Evolutionary conservation across 2,329 filamentous ascomycete species (phyloP).

Genomic region (Hypomyces rosellus): DNA sequence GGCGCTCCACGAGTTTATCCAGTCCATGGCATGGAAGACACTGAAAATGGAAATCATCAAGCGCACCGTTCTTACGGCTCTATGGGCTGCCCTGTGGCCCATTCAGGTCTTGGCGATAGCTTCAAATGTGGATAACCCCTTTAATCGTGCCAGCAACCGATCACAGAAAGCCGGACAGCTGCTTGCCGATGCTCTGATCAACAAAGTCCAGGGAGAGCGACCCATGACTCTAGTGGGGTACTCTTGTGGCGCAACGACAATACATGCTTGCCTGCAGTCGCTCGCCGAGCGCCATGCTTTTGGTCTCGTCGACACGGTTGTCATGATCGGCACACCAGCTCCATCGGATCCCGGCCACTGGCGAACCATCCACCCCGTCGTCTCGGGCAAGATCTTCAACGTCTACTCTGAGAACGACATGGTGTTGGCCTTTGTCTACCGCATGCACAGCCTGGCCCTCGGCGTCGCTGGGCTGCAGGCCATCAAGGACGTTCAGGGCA

Average conservation of each 20-base stretch:
- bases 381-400: slow-evolving; percentile 77
- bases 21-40: slow-evolving; percentile 66
- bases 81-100: slow-evolving; percentile 66
- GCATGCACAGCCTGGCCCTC: slow-evolving; percentile 73
- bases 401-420: slow-evolving; percentile 85
- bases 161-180: slow-evolving; percentile 76
- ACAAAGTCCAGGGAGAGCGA: slow-evolving; percentile 73
- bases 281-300: slow-evolving; percentile 75
- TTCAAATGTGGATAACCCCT: slow-evolving; percentile 72
- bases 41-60: slow-evolving; percentile 71
- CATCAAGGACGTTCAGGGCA: slow-evolving; percentile 59
- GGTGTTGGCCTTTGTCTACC: slow-evolving; percentile 80
- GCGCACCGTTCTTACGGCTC: slow-evolving; percentile 60
- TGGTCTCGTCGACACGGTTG: slow-evolving; percentile 75
- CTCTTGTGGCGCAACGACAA: slow-evolving; percentile 72
- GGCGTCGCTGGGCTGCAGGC: slow-evolving; percentile 80
- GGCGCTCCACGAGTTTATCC: slow-evolving; percentile 64
- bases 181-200: slow-evolving; percentile 75
- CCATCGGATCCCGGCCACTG: slow-evolving; percentile 68
- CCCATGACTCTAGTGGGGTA: slow-evolving; percentile 77
- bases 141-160: slow-evolving; percentile 67
- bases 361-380: slow-evolving; percentile 69
- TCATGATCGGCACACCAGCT: slow-evolving; percentile 75
- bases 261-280: slow-evolving; percentile 72
- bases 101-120: slow-evolving; percentile 60